These are phyloP conservation scores for Phytophthora vignae DNA, from an alignment of 352 stramenopile species.

Conservation along the genomic window DNA sequence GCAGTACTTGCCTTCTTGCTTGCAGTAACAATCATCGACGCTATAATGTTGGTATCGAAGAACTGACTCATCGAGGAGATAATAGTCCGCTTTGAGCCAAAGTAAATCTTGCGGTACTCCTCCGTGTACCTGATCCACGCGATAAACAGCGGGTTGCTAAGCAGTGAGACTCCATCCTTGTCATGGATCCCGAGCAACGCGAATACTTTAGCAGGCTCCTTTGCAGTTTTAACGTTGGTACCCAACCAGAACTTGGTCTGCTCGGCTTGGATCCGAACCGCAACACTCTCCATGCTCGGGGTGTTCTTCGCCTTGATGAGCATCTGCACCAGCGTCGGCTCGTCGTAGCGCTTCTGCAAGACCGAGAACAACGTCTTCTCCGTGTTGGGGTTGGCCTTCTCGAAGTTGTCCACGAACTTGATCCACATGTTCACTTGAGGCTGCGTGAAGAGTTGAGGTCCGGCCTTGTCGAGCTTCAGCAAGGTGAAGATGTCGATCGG, in stretches of 20 bases:
- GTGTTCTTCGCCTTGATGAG: slow-evolving; percentile 15
- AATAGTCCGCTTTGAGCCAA: slow-evolving; percentile 7
- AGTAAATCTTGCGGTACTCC: slow-evolving; percentile 17
- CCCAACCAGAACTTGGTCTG: slow-evolving; percentile 13
- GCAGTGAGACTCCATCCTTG: no score
- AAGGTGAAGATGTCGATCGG: slow-evolving; percentile 16
- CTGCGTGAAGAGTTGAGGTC: slow-evolving; percentile 8
- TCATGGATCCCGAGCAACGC: no score
- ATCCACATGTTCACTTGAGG: slow-evolving; percentile 5
- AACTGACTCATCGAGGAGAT: slow-evolving; percentile 10
- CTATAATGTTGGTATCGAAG: slow-evolving; percentile 8
- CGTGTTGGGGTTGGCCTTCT: not conserved
- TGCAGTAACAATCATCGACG: slow-evolving; percentile 11
- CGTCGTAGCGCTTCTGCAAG: slow-evolving; percentile 1
- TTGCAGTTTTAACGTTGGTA: not conserved
- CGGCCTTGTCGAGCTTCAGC: slow-evolving; percentile 6
- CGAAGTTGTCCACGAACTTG: slow-evolving; percentile 13
- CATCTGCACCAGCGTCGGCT: slow-evolving; percentile 10
- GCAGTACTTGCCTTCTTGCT: slow-evolving; percentile 6
- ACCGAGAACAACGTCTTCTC: slow-evolving; percentile 3
- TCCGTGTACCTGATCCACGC: slow-evolving; percentile 14
- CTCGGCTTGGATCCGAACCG: slow-evolving; percentile 11
- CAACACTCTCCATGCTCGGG: slow-evolving; percentile 12
- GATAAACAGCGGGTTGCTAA: slow-evolving; percentile 7
- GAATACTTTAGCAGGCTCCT: slow-evolving; percentile 1